A percentile compares a stretch with the other conserved stretches of the same genome.
phyloP scores from a whole-genome alignment of 176 grass and related monocot species.

The Bromus sterilis region DNA sequence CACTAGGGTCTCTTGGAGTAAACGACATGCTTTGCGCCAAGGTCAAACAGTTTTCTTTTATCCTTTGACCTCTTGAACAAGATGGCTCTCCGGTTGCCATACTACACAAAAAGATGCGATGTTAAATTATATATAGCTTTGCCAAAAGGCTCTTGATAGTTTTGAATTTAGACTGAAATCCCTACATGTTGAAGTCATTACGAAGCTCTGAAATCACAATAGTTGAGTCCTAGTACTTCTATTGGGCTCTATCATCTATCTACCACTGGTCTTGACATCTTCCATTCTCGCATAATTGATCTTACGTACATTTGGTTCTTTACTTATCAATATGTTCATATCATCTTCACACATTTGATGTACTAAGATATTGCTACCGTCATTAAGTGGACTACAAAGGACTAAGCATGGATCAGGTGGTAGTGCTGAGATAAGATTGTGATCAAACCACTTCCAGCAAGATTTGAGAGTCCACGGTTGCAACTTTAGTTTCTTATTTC shows the following conservation, averaged over 20 bases:
- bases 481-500: background rate
- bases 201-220: too few relatives aligned
- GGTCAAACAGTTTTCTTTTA: background rate
- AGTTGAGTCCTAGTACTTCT: too few relatives aligned
- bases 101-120: too few relatives aligned
- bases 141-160: too few relatives aligned
- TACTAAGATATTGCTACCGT: background rate
- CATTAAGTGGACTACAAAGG: background rate
- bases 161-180: too few relatives aligned
- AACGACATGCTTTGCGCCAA: background rate
- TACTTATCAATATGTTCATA: background rate
- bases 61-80: background rate
- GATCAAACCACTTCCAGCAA: background rate
- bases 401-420: background rate
- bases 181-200: too few relatives aligned
- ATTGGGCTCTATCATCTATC: too few relatives aligned
- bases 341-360: background rate
- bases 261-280: too few relatives aligned
- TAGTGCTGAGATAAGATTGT: background rate
- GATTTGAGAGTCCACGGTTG: background rate
- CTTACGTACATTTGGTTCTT: background rate
- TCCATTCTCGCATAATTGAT: too few relatives aligned
- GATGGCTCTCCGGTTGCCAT: background rate
- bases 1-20: background rate
- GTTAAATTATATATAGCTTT: too few relatives aligned